Percentiles rank a stretch among this genome's conserved stretches.
Evolutionary conservation across 768 basidiomycete genomes (phyloP).

Genomic region (Suillus ampliporus): DNA sequence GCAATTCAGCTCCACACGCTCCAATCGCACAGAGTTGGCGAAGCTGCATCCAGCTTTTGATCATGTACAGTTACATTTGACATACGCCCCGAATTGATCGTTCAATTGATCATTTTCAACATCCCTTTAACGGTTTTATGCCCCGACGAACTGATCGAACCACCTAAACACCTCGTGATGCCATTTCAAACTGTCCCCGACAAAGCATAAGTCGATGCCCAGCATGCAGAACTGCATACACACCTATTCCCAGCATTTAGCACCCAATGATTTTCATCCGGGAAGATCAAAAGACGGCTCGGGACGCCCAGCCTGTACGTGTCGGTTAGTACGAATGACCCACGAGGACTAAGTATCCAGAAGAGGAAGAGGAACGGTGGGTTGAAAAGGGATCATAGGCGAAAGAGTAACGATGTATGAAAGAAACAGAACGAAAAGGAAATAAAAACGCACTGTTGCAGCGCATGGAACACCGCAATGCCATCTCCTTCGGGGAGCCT

Average conservation of each 20-base stretch:
- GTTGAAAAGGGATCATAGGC: neutral
- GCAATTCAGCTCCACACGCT: too few relatives aligned
- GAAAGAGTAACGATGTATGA: neutral
- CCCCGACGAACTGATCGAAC: constrained; percentile 74
- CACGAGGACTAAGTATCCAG: neutral
- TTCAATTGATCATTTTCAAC: too few relatives aligned
- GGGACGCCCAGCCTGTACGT: constrained; percentile 65
- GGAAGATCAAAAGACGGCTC: constrained; percentile 82
- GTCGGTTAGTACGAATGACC: constrained; percentile 1
- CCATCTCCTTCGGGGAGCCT: constrained; percentile 86
- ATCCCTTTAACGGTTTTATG: neutral
- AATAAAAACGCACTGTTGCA: constrained; percentile 69
- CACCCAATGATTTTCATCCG: constrained; percentile 94
- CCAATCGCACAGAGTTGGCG: too few relatives aligned
- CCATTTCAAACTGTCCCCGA: constrained; percentile 77
- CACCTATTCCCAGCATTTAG: constrained; percentile 78
- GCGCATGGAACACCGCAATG: constrained; percentile 82
- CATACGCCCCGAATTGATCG: too few relatives aligned
- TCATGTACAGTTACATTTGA: too few relatives aligned
- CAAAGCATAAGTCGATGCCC: neutral
- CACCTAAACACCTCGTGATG: constrained; percentile 93
- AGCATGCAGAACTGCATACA: constrained; percentile 16
- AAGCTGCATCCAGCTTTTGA: too few relatives aligned
- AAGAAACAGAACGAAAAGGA: neutral
- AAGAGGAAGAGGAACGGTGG: neutral